Conservation (phyloP, 139 green algal genomes). For the Micractinium conductrix region DNA sequence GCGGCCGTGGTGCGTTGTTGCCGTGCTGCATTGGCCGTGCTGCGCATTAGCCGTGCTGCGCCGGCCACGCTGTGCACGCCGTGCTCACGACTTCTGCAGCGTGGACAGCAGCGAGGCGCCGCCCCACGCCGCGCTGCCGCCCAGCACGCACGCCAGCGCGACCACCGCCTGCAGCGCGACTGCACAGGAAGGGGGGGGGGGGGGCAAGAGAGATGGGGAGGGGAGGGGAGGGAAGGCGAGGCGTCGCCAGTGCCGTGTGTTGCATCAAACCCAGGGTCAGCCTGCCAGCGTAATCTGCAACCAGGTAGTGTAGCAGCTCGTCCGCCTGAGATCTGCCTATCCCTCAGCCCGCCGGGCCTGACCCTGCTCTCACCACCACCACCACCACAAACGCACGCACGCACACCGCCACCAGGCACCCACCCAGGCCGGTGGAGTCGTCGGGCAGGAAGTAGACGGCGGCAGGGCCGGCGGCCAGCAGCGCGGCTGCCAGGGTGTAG, state of each 20-base stretch:
- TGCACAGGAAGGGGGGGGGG: neutral
- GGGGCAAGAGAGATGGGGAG: neutral
- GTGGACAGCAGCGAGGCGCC: conserved; percentile 54
- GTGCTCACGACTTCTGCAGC: conserved; percentile 57
- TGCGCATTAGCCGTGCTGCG: too few species aligned
- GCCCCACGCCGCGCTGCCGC: conserved; percentile 63
- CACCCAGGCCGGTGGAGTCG: conserved; percentile 38
- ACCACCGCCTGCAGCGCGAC: conserved; percentile 53
- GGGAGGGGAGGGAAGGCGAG: neutral
- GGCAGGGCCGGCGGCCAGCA: conserved; percentile 55
- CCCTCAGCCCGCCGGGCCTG: too few species aligned
- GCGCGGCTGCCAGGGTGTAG: conserved; percentile 44
- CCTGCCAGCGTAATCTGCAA: too few species aligned
- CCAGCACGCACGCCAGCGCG: conserved; percentile 43
- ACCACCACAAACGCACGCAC: too few species aligned
- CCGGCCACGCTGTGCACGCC: neutral
- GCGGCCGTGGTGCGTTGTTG: too few species aligned
- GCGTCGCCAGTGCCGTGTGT: neutral
- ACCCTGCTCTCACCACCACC: too few species aligned
- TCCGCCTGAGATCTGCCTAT: too few species aligned
- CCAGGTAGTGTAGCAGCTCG: too few species aligned
- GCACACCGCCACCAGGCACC: neutral
- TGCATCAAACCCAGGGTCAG: too few species aligned
- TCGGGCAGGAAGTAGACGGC: conserved; percentile 65
- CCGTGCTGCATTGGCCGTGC: too few species aligned